Evolutionary conservation across 2,329 filamentous ascomycete genomes (phyloP), one percentile per base, ranked within the genome.

Genomic region (Tolypocladium nubicola): DNA sequence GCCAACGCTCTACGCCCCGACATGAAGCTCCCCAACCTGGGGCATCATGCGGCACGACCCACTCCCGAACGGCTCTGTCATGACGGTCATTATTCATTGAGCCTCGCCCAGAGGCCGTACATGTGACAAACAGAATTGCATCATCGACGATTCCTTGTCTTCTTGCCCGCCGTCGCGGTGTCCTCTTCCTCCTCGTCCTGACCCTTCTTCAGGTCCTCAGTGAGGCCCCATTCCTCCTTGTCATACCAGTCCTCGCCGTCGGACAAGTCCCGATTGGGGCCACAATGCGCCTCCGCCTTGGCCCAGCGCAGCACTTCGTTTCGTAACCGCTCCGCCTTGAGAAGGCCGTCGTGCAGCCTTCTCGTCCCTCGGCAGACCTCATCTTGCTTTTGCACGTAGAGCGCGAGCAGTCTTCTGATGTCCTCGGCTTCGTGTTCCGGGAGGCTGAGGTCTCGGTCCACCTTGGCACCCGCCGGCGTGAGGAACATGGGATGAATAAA

Each of bases 211-310:
- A 93, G 73, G 62, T 89, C 86, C 60, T 88, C 86, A 10, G 83
- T 80, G 53, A 94, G 70, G 0, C 82, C 83, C 88, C 89, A 93
- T 72, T 90, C 87, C 56, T 90, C 86, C 66, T 82, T 83, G 70
- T 95, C 90, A 67, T 91, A 92, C 88, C 89, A 95, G 68, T 95
- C 90, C 75, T 95, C 90, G 13, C 89, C 89, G 68, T 95, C 90
- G 54, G 87, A 91, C 85, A 94, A 85, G 69, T 92, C 88, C 54
- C 85, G 71, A 67, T 85, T 83, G 21, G 75, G 68, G 1, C 84
- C 83, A 55, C 76, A 78, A 65, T 93, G 89, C 26, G 81, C 88
- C 72, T 93, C 89, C 1, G 89, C 86, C 68, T 90, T 90, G 62
- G 85, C 81, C 86, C 88, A 91, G 63, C 83, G 81, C 67, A 87